Evolutionary conservation across 1,139 yeast genomes (phyloP).

Genomic region (Zhuliangozyma parablackwelliae): DNA sequence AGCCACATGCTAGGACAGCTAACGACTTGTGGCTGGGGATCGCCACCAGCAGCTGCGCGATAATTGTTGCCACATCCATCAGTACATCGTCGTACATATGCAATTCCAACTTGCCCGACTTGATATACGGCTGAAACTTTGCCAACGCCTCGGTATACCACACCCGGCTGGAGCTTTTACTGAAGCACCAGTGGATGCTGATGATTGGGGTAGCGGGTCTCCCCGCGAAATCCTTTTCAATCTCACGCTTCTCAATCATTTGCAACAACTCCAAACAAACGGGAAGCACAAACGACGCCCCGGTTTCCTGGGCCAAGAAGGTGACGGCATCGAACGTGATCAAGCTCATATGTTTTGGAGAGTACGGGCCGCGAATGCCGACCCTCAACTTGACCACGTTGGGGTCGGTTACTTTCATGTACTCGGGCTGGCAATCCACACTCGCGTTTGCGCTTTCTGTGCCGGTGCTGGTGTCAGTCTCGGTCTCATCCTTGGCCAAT

Average conservation of each 20-base stretch:
- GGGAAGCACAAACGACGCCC: conserved; percentile 45
- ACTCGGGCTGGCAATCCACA: conserved; percentile 6
- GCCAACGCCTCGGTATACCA: conserved; percentile 38
- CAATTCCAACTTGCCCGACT: conserved; percentile 18
- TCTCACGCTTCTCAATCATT: conserved; percentile 20
- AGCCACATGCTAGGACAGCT: conserved; percentile 39
- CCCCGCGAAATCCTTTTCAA: conserved; percentile 24
- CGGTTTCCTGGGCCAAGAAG: conserved; percentile 44
- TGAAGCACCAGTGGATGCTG: conserved; percentile 34
- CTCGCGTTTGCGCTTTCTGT: background rate
- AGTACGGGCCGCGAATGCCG: conserved; percentile 42
- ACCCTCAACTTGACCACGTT: conserved; percentile 23
- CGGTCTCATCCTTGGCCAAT: conserved; percentile 9
- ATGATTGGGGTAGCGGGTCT: conserved; percentile 28
- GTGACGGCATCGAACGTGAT: conserved; percentile 37
- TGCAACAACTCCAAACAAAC: conserved; percentile 37
- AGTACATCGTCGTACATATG: conserved; percentile 10
- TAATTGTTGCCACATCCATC: too few species aligned
- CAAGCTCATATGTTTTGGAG: conserved; percentile 39
- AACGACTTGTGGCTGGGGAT: conserved; percentile 13
- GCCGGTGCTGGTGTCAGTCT: background rate
- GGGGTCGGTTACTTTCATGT: conserved; percentile 6
- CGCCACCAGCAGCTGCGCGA: too few species aligned
- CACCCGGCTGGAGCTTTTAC: conserved; percentile 17
- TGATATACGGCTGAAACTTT: conserved; percentile 21